Conservation (phyloP, 2,329 filamentous ascomycete species). For the Fusarium setosum region DNA sequence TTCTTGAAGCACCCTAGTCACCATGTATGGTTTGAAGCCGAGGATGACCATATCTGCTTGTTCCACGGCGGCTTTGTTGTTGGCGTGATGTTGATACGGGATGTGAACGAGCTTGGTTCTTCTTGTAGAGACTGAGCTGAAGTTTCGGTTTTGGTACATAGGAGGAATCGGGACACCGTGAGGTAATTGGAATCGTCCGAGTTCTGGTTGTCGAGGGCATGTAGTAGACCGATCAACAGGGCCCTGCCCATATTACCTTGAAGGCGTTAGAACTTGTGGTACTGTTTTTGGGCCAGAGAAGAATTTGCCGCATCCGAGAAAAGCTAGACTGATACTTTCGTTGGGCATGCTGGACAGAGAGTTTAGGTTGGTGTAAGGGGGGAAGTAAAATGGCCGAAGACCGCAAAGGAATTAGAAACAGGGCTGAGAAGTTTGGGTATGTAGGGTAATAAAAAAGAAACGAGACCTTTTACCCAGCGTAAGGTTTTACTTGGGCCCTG, state of each 20-base stretch:
- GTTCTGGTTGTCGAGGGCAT: background rate
- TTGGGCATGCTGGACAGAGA: background rate
- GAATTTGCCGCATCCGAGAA: background rate
- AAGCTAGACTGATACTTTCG: background rate
- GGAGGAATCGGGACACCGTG: background rate
- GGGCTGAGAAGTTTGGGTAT: background rate
- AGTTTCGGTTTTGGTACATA: background rate
- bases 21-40: constrained; percentile 10
- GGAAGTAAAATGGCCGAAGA: background rate
- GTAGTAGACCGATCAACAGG: background rate
- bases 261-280: background rate
- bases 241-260: background rate
- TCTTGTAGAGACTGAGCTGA: background rate
- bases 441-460: no score
- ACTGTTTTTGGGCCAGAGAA: no score
- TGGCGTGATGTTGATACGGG: background rate
- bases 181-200: background rate
- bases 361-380: background rate
- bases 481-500: no score
- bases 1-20: background rate
- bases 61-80: background rate
- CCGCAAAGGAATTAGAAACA: background rate
- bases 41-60: constrained; percentile 9
- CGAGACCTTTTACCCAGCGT: no score
- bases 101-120: background rate